Evolutionary conservation across 306 rosid genomes (phyloP), one percentile per base, ranked within the genome.

Genomic region (Lagenaria siceraria): DNA sequence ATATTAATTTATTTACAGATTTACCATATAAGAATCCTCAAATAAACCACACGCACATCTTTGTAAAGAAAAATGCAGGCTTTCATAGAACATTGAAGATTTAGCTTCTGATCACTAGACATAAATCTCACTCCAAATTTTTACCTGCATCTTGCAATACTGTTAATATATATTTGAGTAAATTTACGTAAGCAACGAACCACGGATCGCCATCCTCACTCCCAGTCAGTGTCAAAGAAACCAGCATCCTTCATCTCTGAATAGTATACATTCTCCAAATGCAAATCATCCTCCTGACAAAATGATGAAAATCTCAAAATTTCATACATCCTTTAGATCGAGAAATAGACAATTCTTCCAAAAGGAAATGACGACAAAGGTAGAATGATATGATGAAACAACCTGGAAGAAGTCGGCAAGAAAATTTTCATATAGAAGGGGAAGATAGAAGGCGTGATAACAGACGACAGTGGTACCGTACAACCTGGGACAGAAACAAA

Each of bases 161-260:
- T 5, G 5, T n/a, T 4, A 10, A 65, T n/a, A 65, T 65, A 65
- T 65, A 14, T 69, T 13, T 4, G 55, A 69, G 52, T 43, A 69
- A 12, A 69, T 69, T 69, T 75, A 75, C 78, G 56, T 8, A 49
- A 52, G 77, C 17, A 13, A 5, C 42, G 60, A 52, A 7, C 15
- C 29, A 46, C 6, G 58, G 51, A 24, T 46, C 56, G 8, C n/a
- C 64, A 55, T 53, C 80, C 64, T 90, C 86, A 88, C 56, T 94
- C 90, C 98, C 98, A 94, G 78, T 87, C 95, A 8, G 89, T 79
- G 81, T 91, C 97, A 33, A 91, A 94, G 87, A 91, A 94, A 76
- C 98, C 96, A 35, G 98, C 95, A 82, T 94, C 98, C 88, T 91
- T 94, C 98, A 94, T 94, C 81, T 94, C 97, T 18, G 97, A 94